phyloP scores from a whole-genome alignment of 139 green algal genomes.

The Tetraselmis chui region DNA sequence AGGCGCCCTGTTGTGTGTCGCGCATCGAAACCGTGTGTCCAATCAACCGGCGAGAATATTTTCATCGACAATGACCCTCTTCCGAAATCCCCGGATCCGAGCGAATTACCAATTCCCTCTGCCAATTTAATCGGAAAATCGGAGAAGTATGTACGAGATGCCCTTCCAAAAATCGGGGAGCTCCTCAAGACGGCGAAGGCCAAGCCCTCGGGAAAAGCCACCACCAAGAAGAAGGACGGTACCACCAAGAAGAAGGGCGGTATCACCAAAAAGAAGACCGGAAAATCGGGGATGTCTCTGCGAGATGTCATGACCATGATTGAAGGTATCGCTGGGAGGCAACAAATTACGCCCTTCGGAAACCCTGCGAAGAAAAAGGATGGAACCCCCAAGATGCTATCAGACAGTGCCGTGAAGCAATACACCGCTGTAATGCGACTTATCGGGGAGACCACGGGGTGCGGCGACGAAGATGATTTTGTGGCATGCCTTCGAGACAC shows the following conservation, averaged over 20 bases:
- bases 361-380: neutral
- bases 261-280: no score
- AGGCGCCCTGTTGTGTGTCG: neutral
- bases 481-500: neutral
- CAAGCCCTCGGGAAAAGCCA: no score
- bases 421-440: neutral
- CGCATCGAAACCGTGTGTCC: neutral
- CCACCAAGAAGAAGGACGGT: no score
- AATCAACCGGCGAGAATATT: neutral
- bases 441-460: neutral
- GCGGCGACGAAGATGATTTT: neutral
- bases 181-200: no score
- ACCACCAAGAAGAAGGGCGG: no score
- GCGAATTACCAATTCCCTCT: no score
- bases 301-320: neutral
- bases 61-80: neutral
- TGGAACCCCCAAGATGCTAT: neutral
- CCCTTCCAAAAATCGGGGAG: no score
- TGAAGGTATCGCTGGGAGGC: neutral
- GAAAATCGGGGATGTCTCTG: neutral
- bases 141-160: no score
- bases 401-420: neutral
- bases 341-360: neutral
- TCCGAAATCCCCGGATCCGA: neutral
- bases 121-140: no score